phyloP scores from a whole-genome alignment of 1,139 yeast species.

The Hyphopichia buzzinii region DNA sequence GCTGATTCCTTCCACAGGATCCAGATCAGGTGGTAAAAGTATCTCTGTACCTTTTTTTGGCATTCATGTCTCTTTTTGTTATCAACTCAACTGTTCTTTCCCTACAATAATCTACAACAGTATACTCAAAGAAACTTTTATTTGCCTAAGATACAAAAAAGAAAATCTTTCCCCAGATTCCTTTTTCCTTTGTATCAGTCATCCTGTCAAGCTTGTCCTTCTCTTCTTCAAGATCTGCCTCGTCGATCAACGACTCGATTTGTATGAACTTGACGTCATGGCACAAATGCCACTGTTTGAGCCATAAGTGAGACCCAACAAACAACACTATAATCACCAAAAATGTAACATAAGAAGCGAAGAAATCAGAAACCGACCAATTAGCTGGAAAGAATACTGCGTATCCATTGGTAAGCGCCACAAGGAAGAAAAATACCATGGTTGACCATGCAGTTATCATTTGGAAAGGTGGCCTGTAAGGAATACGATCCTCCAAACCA shows the following conservation, averaged over 20 bases:
- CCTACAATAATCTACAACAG: too few species aligned
- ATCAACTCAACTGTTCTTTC: too few species aligned
- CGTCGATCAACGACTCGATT: background rate
- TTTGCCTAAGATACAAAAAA: conserved; percentile 1
- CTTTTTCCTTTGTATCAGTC: background rate
- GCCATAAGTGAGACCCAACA: conserved; percentile 7
- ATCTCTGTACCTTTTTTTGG: too few species aligned
- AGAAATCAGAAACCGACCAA: conserved; percentile 42
- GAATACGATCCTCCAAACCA: conserved; percentile 32
- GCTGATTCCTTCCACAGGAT: too few species aligned
- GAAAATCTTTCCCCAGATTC: conserved; percentile 1
- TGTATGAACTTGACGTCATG: background rate
- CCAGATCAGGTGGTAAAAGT: too few species aligned
- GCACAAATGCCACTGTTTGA: background rate
- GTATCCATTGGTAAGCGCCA: conserved; percentile 52
- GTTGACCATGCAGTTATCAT: conserved; percentile 45
- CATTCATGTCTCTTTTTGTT: too few species aligned
- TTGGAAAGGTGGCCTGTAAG: conserved; percentile 43
- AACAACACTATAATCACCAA: conserved; percentile 15
- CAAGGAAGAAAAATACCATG: conserved; percentile 36
- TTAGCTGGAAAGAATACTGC: conserved; percentile 47
- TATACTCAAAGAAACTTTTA: too few species aligned
- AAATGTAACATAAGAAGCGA: conserved; percentile 54
- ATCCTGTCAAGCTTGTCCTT: background rate
- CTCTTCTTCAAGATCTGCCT: conserved; percentile 1